Percentiles rank a stretch among this genome's conserved stretches.
phyloP scores from a whole-genome alignment of 2,329 filamentous ascomycete species.

The Xylariaceae sp. region DNA sequence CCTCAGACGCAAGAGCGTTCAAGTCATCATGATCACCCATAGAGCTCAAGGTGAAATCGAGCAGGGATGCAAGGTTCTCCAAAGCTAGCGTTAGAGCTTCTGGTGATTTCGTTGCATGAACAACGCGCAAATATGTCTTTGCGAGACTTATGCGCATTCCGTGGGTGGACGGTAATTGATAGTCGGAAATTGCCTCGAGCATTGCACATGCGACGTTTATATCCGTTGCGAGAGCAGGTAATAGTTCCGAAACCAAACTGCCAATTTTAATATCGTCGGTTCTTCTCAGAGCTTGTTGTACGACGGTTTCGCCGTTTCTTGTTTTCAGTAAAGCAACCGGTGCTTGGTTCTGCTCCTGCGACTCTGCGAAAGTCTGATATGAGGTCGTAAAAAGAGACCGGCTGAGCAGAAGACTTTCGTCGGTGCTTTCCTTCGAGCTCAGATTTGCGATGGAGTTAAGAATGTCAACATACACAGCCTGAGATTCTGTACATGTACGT shows the following conservation, averaged over 20 bases:
- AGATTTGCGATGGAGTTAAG: conserved; percentile 23
- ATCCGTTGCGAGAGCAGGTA: conserved; percentile 36
- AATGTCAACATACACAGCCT: conserved; percentile 32
- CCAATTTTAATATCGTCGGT: conserved; percentile 12
- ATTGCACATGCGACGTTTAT: conserved; percentile 38
- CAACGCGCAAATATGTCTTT: conserved; percentile 41
- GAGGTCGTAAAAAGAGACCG: no score
- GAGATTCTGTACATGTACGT: conserved; percentile 23
- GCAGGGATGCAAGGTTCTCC: conserved; percentile 41
- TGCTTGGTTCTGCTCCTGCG: conserved; percentile 1
- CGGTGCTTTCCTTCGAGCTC: neutral
- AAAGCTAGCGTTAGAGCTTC: conserved; percentile 47
- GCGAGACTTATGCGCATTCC: conserved; percentile 33
- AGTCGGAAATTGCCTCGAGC: conserved; percentile 36
- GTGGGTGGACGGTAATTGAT: conserved; percentile 20
- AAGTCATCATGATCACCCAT: conserved; percentile 13
- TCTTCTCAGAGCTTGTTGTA: conserved; percentile 31
- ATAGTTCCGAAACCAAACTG: conserved; percentile 30
- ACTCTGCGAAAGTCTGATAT: neutral
- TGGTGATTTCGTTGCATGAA: conserved; percentile 34
- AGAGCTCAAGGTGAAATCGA: conserved; percentile 39
- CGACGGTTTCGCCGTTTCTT: conserved; percentile 22
- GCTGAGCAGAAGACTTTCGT: no score
- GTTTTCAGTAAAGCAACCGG: conserved; percentile 23
- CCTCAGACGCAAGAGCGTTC: conserved; percentile 29